Evolutionary conservation across 345 rosid genomes (phyloP).

Genomic region (Rhizophora apiculata): DNA sequence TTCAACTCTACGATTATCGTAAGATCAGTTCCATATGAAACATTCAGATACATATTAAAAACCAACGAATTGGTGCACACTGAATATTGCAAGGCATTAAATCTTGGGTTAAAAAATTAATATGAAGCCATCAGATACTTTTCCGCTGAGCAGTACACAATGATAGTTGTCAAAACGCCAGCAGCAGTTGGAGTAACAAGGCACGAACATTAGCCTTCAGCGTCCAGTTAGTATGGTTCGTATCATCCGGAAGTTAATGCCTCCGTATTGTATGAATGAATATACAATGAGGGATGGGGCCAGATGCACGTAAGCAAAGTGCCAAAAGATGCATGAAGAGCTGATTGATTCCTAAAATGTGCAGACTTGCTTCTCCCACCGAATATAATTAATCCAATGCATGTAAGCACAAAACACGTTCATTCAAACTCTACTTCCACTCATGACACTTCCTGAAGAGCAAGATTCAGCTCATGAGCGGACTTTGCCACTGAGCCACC

Average conservation of each 20-base stretch:
- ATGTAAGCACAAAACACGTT: conserved; percentile 11
- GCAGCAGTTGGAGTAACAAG: neutral
- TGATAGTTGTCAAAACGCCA: neutral
- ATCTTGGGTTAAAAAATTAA: neutral
- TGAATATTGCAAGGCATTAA: conserved; percentile 1
- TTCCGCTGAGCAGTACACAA: neutral
- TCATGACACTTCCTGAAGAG: conserved; percentile 72
- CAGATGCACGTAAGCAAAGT: conserved; percentile 1
- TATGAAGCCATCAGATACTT: neutral
- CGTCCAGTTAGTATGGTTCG: conserved; percentile 22
- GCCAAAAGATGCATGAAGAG: conserved; percentile 2
- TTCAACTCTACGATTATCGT: no score
- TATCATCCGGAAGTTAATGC: conserved; percentile 27
- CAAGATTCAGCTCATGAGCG: conserved; percentile 77
- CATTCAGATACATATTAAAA: neutral
- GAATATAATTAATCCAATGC: conserved; percentile 9
- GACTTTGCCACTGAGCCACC: conserved; percentile 88
- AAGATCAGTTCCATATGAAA: no score
- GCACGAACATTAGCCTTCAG: conserved; percentile 6
- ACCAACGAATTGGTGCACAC: neutral
- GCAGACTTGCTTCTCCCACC: conserved; percentile 10
- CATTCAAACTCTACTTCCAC: conserved; percentile 11
- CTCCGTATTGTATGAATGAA: conserved; percentile 24
- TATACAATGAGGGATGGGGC: conserved; percentile 28
- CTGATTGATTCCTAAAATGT: conserved; percentile 10